Percentiles rank a stretch among this genome's conserved stretches.
Conservation (phyloP, 345 rosid genomes). For the Limnanthes douglasii region DNA sequence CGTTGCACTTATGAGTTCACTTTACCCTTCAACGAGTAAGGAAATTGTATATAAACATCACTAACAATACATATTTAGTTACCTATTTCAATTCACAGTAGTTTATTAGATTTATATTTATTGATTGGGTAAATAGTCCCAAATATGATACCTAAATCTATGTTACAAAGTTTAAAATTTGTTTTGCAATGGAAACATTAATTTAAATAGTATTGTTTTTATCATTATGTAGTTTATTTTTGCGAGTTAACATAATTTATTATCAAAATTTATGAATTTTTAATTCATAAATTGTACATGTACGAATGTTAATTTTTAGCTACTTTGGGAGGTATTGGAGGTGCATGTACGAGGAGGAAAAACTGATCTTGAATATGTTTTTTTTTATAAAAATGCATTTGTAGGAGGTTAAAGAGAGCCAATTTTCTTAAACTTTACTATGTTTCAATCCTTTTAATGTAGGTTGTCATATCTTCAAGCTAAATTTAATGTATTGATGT, state of each 20-base stretch:
- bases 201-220: not conserved
- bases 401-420: not conserved
- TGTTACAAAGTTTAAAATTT: too few relatives aligned
- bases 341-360: not conserved
- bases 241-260: not conserved
- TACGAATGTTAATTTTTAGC: too few relatives aligned
- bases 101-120: too few relatives aligned
- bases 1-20: slow-evolving; percentile 80
- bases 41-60: slow-evolving; percentile 60
- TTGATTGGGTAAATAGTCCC: too few relatives aligned
- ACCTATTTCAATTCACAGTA: not conserved
- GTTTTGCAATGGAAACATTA: too few relatives aligned
- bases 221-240: not conserved
- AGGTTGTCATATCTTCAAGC: slow-evolving; percentile 67
- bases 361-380: too few relatives aligned
- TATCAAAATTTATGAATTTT: not conserved
- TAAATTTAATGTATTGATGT: slow-evolving; percentile 74
- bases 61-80: slow-evolving; percentile 44
- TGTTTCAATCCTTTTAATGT: slow-evolving; percentile 9
- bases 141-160: too few relatives aligned
- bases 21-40: slow-evolving; percentile 70
- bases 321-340: too few relatives aligned
- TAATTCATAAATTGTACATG: not conserved
- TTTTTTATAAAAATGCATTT: too few relatives aligned
- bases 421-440: slow-evolving; percentile 4